A percentile compares a stretch with the other conserved stretches of the same genome.
Evolutionary conservation across 1,139 yeast species (phyloP).

Genomic region (Hemisphaericaspora lyxosophila): DNA sequence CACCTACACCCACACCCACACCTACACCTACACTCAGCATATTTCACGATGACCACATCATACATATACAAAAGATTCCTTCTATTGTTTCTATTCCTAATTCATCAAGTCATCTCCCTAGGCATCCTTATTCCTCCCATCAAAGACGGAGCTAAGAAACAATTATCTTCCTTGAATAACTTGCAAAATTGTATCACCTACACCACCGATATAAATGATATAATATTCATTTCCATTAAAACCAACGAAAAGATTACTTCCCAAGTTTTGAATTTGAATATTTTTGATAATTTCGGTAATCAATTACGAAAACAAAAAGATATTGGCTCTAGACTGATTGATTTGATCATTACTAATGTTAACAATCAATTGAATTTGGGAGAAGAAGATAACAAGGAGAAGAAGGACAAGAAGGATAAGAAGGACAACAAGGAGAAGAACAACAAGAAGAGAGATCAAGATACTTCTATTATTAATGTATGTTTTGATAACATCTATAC

Average conservation of each 20-base stretch:
- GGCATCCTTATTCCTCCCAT: slow-evolving; percentile 5
- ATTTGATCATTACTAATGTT: slow-evolving; percentile 39
- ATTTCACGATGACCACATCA: slow-evolving; percentile 1
- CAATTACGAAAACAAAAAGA: slow-evolving; percentile 32
- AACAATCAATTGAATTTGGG: slow-evolving; percentile 19
- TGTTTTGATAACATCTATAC: slow-evolving; percentile 46
- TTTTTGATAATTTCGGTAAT: slow-evolving; percentile 41
- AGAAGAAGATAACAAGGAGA: slow-evolving; percentile 10
- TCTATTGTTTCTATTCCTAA: slow-evolving; percentile 5
- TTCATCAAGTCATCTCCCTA: background rate
- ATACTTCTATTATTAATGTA: slow-evolving; percentile 33
- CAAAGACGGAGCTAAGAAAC: slow-evolving; percentile 5
- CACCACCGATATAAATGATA: slow-evolving; percentile 37
- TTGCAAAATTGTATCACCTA: slow-evolving; percentile 41
- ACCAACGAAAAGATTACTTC: slow-evolving; percentile 32
- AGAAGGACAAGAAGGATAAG: slow-evolving; percentile 12
- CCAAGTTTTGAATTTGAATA: slow-evolving; percentile 37
- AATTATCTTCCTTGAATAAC: slow-evolving; percentile 24
- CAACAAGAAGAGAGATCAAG: slow-evolving; percentile 19
- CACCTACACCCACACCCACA: too few species aligned
- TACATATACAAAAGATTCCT: slow-evolving; percentile 4
- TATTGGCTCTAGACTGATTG: slow-evolving; percentile 25
- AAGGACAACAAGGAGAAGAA: slow-evolving; percentile 11
- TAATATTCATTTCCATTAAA: slow-evolving; percentile 32
- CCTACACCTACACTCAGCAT: too few species aligned